These are phyloP conservation scores for Trichoderma citrinoviride DNA, from an alignment of 2,329 filamentous ascomycete genomes.

Conservation along the genomic window DNA sequence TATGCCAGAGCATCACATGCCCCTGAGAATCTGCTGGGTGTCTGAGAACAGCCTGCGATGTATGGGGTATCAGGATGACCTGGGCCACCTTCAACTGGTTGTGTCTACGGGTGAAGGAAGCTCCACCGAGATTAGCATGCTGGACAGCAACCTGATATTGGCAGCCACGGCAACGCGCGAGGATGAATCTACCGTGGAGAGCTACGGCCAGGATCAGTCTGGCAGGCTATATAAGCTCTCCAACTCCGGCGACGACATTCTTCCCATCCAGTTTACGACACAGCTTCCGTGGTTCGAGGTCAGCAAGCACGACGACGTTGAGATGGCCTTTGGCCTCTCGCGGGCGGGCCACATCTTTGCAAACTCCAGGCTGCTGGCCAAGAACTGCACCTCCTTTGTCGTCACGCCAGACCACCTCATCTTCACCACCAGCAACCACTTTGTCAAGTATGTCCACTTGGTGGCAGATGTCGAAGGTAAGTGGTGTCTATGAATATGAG, in stretches of 20 bases:
- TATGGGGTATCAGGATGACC: conserved; percentile 33
- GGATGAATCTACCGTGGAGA: conserved; percentile 31
- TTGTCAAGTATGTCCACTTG: conserved; percentile 92
- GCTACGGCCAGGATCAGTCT: conserved; percentile 46
- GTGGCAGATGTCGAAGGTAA: conserved; percentile 59
- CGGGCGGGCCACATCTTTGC: conserved; percentile 75
- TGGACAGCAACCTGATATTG: conserved; percentile 28
- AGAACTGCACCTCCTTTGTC: conserved; percentile 89
- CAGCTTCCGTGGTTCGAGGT: conserved; percentile 55
- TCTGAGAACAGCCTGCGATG: conserved; percentile 32
- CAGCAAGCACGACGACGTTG: conserved; percentile 41
- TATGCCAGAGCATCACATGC: conserved; percentile 27
- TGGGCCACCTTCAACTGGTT: conserved; percentile 28
- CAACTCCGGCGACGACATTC: conserved; percentile 33
- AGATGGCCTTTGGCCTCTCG: conserved; percentile 63
- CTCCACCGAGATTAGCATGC: conserved; percentile 22
- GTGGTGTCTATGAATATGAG: conserved; percentile 23
- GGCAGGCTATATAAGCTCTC: conserved; percentile 46
- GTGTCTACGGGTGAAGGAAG: conserved; percentile 24
- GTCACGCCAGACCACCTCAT: conserved; percentile 80
- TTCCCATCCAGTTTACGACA: conserved; percentile 41
- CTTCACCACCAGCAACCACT: conserved; percentile 87
- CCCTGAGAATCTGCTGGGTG: conserved; percentile 36
- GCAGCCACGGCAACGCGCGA: conserved; percentile 37
- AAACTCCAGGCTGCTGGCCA: conserved; percentile 68